Evolutionary conservation across 225 moss, liverwort and hornwort species (phyloP), one percentile per base, ranked within the genome.

Genomic region (Bryoerythrophyllum caledonicum): DNA sequence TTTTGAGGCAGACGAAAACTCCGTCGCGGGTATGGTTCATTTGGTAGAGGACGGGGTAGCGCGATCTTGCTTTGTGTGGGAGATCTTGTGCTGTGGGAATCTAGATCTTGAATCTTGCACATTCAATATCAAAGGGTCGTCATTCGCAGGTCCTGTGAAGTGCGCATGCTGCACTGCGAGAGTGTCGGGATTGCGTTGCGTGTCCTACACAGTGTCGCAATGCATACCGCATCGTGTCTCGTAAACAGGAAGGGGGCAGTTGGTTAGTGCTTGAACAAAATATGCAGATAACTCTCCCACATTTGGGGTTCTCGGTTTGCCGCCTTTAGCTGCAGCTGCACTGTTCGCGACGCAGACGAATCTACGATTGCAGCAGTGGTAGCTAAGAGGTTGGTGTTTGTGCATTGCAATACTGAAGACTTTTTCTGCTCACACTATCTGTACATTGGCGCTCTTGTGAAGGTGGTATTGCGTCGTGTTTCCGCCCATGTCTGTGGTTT

Each of bases 61-160:
- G 43, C 10, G 52, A 67, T 60, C 23, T 30, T 32, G 2, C 58
- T 20, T 27, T 17, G 68, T 20, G 48, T 28, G 0, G 5, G 11
- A 10, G 25, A 32, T 21, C 25, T 26, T 21, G 16, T 19, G 38
- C 16, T 17, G 20, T 37, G 35, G 53, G 12, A 74, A 25, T 41
- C 70, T 14, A 74, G 69, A 74, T 82, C 82, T 82, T 41, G 38
- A 69, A 78, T 74, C 68, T 68, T 62, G 62, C 26, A 30, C 21
- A 12, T 49, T 35, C 20, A 10, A 10, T 11, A 66, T 26, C 66
- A 24, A 55, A 30, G 43, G 4, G n/a, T n/a, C n/a, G 43, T 27
- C 25, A n/a, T 46, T 44, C 13, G 46, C 19, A 52, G 48, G 30
- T 30, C 46, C n/a, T 60, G 30, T 13, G 46, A 21, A 60, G 25